Percentiles rank a stretch among this genome's conserved stretches.
These are phyloP conservation scores for Echinosophora koreensis DNA, from an alignment of 306 rosid genomes.

Conservation along the genomic window DNA sequence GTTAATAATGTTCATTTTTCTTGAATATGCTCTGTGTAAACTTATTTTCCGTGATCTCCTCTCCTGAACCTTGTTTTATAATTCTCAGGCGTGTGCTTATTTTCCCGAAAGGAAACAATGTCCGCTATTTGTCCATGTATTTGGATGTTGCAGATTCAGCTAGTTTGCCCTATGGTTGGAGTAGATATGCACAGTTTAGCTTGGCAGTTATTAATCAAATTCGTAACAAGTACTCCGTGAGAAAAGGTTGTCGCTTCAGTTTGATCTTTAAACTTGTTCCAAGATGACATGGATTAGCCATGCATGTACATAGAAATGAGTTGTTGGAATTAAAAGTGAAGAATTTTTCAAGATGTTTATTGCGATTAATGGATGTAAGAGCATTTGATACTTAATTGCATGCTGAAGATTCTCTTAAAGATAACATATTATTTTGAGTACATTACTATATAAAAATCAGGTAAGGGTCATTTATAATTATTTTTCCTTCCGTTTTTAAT, in stretches of 20 bases:
- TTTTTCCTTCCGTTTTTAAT: conserved; percentile 8
- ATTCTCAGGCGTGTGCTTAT: conserved; percentile 78
- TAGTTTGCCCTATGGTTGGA: conserved; percentile 90
- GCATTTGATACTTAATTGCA: background rate
- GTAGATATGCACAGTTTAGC: conserved; percentile 90
- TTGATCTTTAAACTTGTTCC: conserved; percentile 34
- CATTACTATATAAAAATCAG: conserved; percentile 10
- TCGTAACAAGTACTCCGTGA: conserved; percentile 70
- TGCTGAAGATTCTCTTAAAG: background rate
- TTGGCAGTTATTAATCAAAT: conserved; percentile 77
- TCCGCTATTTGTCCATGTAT: conserved; percentile 85
- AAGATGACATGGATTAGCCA: conserved; percentile 26
- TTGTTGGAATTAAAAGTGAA: conserved; percentile 26
- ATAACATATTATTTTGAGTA: background rate
- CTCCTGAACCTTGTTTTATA: conserved; percentile 41
- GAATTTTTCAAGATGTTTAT: conserved; percentile 24
- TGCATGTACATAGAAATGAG: background rate
- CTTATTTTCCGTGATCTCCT: conserved; percentile 27
- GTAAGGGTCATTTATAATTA: conserved; percentile 20
- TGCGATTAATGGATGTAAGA: conserved; percentile 42
- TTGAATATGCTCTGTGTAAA: background rate
- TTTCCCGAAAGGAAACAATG: conserved; percentile 94
- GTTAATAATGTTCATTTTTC: conserved; percentile 27
- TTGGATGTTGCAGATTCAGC: conserved; percentile 88
- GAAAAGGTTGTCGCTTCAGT: conserved; percentile 70